Percentiles rank a stretch among this genome's conserved stretches.
Evolutionary conservation across 2,329 filamentous ascomycete genomes (phyloP).

Genomic region (Arthrocladium fulminans): DNA sequence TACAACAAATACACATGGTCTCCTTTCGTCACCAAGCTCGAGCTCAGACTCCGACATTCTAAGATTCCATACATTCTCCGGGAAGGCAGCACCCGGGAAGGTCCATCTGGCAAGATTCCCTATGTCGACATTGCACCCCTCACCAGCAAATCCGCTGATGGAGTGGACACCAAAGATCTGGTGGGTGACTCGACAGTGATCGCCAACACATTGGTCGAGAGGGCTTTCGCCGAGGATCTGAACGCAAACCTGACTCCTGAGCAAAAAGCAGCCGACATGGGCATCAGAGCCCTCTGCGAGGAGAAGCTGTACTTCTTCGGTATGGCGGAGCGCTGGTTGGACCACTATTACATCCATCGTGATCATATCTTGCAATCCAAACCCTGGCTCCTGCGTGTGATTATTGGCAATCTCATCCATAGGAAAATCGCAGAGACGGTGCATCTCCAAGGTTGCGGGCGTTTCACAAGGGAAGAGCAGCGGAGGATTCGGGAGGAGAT

Average conservation of each 20-base stretch:
- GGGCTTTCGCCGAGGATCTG: constrained; percentile 40
- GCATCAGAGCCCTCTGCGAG: constrained; percentile 48
- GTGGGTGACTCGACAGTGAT: constrained; percentile 52
- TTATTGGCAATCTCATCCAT: constrained; percentile 46
- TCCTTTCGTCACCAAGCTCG: constrained; percentile 55
- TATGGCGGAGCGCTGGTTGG: constrained; percentile 46
- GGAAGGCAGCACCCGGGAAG: constrained; percentile 37
- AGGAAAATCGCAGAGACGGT: constrained; percentile 38
- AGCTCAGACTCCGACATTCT: constrained; percentile 51
- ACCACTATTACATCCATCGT: constrained; percentile 54
- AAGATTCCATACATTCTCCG: constrained; percentile 39
- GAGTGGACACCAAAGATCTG: constrained; percentile 14
- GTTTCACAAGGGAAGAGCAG: constrained; percentile 45
- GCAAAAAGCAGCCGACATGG: constrained; percentile 43
- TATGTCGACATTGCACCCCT: constrained; percentile 38
- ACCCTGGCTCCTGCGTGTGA: constrained; percentile 43
- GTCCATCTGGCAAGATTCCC: constrained; percentile 53
- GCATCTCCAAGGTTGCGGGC: constrained; percentile 48
- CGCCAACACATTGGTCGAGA: constrained; percentile 35
- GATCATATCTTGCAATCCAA: constrained; percentile 41
- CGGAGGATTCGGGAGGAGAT: constrained; percentile 39
- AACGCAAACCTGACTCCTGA: constrained; percentile 36
- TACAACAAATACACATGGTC: constrained; percentile 46
- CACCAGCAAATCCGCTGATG: too few species aligned
- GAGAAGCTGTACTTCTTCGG: constrained; percentile 48